Conservation (phyloP, 2,329 filamentous ascomycete genomes). For the Moelleriella libera region DNA sequence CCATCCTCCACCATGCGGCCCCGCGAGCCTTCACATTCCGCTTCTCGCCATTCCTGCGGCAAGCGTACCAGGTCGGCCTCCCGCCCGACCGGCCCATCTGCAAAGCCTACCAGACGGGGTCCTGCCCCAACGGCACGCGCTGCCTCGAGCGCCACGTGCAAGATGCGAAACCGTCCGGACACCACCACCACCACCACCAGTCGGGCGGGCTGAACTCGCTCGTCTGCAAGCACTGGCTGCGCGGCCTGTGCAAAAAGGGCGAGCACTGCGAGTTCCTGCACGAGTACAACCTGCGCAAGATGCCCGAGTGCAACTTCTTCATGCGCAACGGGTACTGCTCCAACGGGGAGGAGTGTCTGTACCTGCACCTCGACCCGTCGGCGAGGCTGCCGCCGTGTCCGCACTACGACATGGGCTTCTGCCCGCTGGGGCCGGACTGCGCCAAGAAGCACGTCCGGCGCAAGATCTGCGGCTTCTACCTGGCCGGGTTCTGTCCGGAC, state of each 20-base stretch:
- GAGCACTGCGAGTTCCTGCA: conserved; percentile 95
- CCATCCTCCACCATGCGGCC: conserved; percentile 42
- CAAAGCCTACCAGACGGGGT: conserved; percentile 71
- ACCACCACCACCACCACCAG: conserved; percentile 7
- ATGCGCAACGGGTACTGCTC: conserved; percentile 87
- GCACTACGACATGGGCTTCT: conserved; percentile 91
- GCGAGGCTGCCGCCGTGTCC: conserved; percentile 69
- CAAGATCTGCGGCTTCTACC: conserved; percentile 68
- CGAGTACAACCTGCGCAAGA: conserved; percentile 95
- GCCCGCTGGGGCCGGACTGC: conserved; percentile 75
- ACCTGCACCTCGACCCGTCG: conserved; percentile 77
- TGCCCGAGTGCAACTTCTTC: conserved; percentile 98
- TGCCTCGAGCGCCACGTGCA: conserved; percentile 72
- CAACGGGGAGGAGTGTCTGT: conserved; percentile 92
- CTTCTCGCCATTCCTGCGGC: conserved; percentile 74
- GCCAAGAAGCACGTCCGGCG: conserved; percentile 79
- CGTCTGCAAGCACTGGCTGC: conserved; percentile 98
- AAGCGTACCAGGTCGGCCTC: conserved; percentile 74
- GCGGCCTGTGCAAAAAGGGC: conserved; percentile 94
- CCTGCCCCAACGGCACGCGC: conserved; percentile 71
- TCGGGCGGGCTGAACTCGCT: conserved; percentile 56
- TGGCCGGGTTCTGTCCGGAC: conserved; percentile 90
- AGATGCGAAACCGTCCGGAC: conserved; percentile 14
- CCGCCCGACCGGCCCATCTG: conserved; percentile 68
- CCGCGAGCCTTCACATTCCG: conserved; percentile 52